phyloP scores from a whole-genome alignment of 768 basidiomycete genomes.

The Lanmaoa pseudosensibilis region DNA sequence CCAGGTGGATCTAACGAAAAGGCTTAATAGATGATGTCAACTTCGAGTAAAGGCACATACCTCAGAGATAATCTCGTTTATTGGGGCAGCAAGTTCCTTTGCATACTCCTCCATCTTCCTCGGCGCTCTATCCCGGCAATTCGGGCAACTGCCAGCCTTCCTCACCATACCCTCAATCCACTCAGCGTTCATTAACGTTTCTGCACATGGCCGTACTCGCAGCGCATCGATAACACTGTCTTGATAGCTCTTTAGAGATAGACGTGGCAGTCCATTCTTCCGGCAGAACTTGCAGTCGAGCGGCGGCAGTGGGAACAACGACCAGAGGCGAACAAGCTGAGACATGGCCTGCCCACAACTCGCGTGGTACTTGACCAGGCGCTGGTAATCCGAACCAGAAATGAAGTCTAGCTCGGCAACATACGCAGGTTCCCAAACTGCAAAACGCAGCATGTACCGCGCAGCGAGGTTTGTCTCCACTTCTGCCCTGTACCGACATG shows the following conservation, averaged over 20 bases:
- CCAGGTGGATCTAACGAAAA: constrained; percentile 24
- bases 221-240: constrained; percentile 35
- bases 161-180: constrained; percentile 33
- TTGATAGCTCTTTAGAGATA: constrained; percentile 33
- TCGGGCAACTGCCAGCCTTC: constrained; percentile 32
- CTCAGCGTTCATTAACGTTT: constrained; percentile 30
- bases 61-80: constrained; percentile 30
- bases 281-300: constrained; percentile 37
- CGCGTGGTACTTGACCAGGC: constrained; percentile 37
- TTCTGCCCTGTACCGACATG: constrained; percentile 38
- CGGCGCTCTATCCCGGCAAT: constrained; percentile 32
- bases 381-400: constrained; percentile 38
- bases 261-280: constrained; percentile 35
- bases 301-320: constrained; percentile 30
- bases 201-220: constrained; percentile 33
- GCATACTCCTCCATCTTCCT: constrained; percentile 32
- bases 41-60: constrained; percentile 13
- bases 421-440: constrained; percentile 34
- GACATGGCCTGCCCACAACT: constrained; percentile 36
- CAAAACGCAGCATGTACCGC: constrained; percentile 36
- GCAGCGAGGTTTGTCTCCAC: constrained; percentile 38
- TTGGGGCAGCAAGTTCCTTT: constrained; percentile 28
- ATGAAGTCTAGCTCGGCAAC: constrained; percentile 39
- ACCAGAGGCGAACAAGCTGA: constrained; percentile 34
- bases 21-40: background rate